Conservation (phyloP, 768 basidiomycete genomes). For the Russula olivacea region DNA sequence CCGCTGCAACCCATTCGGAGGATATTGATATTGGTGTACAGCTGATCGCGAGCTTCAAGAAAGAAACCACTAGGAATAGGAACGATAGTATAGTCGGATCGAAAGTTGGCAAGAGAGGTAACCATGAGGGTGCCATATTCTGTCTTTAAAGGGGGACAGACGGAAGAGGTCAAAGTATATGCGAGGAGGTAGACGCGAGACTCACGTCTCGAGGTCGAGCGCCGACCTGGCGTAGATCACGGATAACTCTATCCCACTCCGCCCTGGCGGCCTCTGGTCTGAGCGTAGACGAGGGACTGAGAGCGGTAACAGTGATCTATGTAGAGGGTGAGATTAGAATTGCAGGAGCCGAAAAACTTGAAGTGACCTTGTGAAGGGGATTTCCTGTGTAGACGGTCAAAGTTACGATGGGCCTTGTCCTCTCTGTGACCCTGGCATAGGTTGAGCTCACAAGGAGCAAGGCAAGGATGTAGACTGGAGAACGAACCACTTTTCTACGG, state of each 20-base stretch:
- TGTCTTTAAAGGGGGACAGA: constrained; percentile 37
- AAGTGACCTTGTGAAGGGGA: constrained; percentile 51
- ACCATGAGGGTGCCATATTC: constrained; percentile 66
- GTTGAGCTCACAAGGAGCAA: background rate
- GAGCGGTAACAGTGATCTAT: constrained; percentile 56
- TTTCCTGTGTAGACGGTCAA: constrained; percentile 77
- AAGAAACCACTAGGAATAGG: constrained; percentile 69
- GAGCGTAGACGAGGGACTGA: constrained; percentile 43
- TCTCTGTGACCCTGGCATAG: constrained; percentile 55
- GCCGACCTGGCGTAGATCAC: constrained; percentile 58
- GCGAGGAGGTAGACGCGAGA: constrained; percentile 12
- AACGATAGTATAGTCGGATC: constrained; percentile 81
- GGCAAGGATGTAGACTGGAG: background rate
- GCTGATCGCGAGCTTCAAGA: constrained; percentile 52
- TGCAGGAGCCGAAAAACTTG: background rate
- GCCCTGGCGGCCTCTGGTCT: constrained; percentile 40
- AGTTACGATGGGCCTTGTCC: constrained; percentile 51
- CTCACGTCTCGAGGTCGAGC: constrained; percentile 66
- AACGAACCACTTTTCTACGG: constrained; percentile 74
- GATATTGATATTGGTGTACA: constrained; percentile 78
- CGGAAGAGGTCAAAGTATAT: background rate
- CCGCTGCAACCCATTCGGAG: constrained; percentile 81
- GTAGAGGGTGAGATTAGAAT: background rate
- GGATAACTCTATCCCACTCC: constrained; percentile 58
- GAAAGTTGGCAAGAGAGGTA: constrained; percentile 82